Base-by-base conservation (phyloP, 257 asterid species). In the Nicotiana tabacum region DNA sequence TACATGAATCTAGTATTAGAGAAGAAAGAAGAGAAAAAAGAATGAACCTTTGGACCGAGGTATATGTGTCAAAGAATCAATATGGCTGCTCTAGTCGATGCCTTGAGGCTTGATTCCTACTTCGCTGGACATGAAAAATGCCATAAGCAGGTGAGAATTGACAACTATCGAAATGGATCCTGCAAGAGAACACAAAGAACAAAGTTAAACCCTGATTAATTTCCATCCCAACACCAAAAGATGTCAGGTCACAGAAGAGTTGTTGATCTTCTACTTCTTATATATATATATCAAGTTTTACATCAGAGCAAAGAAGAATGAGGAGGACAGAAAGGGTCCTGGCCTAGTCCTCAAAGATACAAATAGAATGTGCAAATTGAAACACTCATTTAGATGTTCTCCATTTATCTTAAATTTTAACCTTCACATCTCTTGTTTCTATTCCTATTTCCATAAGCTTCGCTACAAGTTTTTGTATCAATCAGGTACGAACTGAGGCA, bases 181-280 rank as follows among this genome's bases (percentile, higher is more conserved):
- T 81, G 78, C 79, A 66, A 32, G 6, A 27, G 79, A 81, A 32
- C 39, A 81, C 32, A 80, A 9, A 65, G 24, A 80, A 81, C 43
- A 81, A 29, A 17, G 66, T 81, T 30, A 67, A n/a, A 76, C 9
- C 29, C 64, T 48, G 80, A 76, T 76, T 76, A 76, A 15, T 27
- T 29, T 51, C 58, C 65, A 66, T 81, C 65, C 10, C 2, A 27
- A 43, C 46, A 64, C 77, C 24, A 80, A 39, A 80, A 3, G 83
- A n/a, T 32, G 5, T 39, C 32, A 3, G 15, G 11, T 13, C 35
- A 66, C 8, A 5, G 39, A 29, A 46, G 56, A 35, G 33, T 4
- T 3, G 2, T 37, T 9, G 4, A 35, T 21, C 46, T 3, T 21
- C n/a, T 57, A 1, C 11, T 30, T 27, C 2, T 48, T 74, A 48